phyloP scores from a whole-genome alignment of 345 rosid species.

The Citrus hindsii region DNA sequence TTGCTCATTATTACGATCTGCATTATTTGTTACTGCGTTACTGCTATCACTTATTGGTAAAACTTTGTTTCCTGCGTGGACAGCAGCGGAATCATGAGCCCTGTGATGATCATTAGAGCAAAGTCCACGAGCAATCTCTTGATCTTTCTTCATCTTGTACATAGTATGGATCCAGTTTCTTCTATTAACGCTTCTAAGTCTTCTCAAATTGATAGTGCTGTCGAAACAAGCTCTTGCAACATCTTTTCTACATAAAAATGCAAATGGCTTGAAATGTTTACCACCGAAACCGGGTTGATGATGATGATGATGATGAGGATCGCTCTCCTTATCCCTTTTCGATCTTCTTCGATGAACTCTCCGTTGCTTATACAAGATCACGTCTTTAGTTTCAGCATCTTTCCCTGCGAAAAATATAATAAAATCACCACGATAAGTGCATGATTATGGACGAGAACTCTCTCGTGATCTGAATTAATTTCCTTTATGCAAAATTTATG shows the following conservation, averaged over 20 bases:
- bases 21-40: too few species aligned
- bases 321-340: conserved; percentile 6
- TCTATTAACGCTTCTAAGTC: conserved; percentile 19
- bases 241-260: conserved; percentile 51
- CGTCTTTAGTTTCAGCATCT: conserved; percentile 22
- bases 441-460: too few species aligned
- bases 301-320: not conserved
- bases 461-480: too few species aligned
- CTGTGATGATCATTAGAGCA: conserved; percentile 16
- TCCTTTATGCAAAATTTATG: too few species aligned
- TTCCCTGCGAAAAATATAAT: conserved; percentile 16
- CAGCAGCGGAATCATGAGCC: conserved; percentile 19
- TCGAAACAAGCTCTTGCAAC: conserved; percentile 58
- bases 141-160: conserved; percentile 46
- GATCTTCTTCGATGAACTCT: conserved; percentile 24
- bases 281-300: not conserved
- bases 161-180: conserved; percentile 26
- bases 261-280: conserved; percentile 21
- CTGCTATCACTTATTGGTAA: conserved; percentile 33
- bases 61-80: conserved; percentile 46
- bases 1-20: conserved; percentile 9
- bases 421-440: not conserved
- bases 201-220: conserved; percentile 44
- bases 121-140: conserved; percentile 26
- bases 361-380: conserved; percentile 19